These are phyloP conservation scores for Ganoderma leucocontextum DNA, from an alignment of 1,284 basidiomycete genomes.

Conservation along the genomic window DNA sequence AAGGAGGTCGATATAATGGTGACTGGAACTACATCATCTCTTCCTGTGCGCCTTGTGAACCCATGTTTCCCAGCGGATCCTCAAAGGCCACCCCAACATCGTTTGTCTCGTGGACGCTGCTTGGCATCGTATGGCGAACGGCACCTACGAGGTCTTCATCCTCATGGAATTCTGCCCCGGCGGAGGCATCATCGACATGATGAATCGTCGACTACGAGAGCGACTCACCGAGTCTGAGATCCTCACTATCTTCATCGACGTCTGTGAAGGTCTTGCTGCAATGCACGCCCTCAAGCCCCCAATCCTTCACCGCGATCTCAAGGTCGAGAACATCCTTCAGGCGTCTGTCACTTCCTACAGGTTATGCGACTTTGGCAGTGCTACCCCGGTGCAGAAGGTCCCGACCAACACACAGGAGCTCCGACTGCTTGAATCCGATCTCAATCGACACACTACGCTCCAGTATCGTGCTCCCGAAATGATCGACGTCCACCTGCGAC, in stretches of 20 bases:
- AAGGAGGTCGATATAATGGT: constrained; percentile 99
- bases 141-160: constrained; percentile 96
- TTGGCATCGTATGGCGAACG: constrained; percentile 84
- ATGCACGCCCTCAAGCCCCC: constrained; percentile 96
- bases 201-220: constrained; percentile 95
- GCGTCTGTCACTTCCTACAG: constrained; percentile 85
- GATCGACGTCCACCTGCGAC: constrained; percentile 89
- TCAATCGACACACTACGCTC: constrained; percentile 94
- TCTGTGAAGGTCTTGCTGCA: constrained; percentile 91
- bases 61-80: constrained; percentile 65
- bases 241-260: constrained; percentile 96
- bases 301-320: constrained; percentile 96
- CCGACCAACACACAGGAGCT: constrained; percentile 85
- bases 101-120: constrained; percentile 96
- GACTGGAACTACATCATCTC: constrained; percentile 45
- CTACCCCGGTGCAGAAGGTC: constrained; percentile 78
- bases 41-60: constrained; percentile 23
- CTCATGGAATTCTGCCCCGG: constrained; percentile 97
- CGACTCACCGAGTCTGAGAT: constrained; percentile 96
- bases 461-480: constrained; percentile 98
- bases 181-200: constrained; percentile 99
- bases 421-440: constrained; percentile 87
- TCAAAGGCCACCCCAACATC: constrained; percentile 92
- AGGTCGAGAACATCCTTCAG: constrained; percentile 98
- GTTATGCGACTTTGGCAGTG: constrained; percentile 98